A percentile compares a stretch with the other conserved stretches of the same genome.
These are phyloP conservation scores for Saccharomyces hybrid DNA, from an alignment of 1,139 yeast species.

Conservation along the genomic window DNA sequence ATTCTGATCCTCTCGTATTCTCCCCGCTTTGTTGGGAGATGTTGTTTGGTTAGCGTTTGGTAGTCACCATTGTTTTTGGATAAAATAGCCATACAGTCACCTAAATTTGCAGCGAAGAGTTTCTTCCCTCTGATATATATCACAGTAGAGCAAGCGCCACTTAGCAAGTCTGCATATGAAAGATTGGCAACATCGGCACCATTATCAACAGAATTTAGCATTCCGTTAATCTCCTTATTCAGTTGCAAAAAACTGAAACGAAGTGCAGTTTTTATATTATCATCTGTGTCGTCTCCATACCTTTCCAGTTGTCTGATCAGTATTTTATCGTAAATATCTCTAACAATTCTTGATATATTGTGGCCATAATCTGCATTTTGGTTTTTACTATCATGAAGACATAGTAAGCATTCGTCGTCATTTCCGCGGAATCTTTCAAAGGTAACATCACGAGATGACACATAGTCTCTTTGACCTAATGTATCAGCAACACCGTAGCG, in stretches of 20 bases:
- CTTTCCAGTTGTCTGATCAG: conserved; percentile 54
- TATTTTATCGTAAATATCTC: conserved; percentile 67
- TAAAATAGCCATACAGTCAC: conserved; percentile 79
- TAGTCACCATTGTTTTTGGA: conserved; percentile 80
- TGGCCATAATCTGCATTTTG: conserved; percentile 57
- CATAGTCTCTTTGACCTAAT: conserved; percentile 59
- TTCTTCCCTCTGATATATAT: conserved; percentile 65
- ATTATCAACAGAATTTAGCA: conserved; percentile 29
- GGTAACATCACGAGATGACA: conserved; percentile 77
- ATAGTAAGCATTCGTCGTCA: conserved; percentile 61
- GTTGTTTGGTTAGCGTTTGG: conserved; percentile 63
- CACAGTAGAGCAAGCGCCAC: conserved; percentile 86
- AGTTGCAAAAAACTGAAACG: conserved; percentile 70
- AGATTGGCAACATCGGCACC: conserved; percentile 34
- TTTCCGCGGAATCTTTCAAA: conserved; percentile 84
- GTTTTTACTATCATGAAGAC: conserved; percentile 80
- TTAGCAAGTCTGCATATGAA: conserved; percentile 55
- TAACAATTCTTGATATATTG: conserved; percentile 63
- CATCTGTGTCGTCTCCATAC: conserved; percentile 50
- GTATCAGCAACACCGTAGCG: conserved; percentile 91
- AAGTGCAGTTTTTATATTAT: conserved; percentile 55
- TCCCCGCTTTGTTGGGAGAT: conserved; percentile 70
- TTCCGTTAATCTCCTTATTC: conserved; percentile 71
- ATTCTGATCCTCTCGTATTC: conserved; percentile 87
- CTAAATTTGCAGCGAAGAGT: conserved; percentile 79